A percentile compares a stretch with the other conserved stretches of the same genome.
These are phyloP conservation scores for Phytophthora foliorum DNA, from an alignment of 352 stramenopile genomes.

Conservation along the genomic window DNA sequence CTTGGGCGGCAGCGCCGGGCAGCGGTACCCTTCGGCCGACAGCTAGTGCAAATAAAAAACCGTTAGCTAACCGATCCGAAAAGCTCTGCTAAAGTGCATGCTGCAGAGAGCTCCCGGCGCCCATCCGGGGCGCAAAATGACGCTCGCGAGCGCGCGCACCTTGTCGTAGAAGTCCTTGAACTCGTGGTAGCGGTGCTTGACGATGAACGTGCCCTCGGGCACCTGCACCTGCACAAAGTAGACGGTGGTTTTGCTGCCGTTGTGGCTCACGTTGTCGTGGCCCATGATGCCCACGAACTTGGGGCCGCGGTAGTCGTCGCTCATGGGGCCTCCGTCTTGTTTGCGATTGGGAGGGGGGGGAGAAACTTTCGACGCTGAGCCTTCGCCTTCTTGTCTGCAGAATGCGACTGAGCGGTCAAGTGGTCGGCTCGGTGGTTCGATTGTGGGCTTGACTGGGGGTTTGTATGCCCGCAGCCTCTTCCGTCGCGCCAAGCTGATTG, in stretches of 20 bases:
- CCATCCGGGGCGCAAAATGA: too few relatives aligned
- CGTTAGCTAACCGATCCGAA: not conserved
- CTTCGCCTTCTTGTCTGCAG: constrained; percentile 35
- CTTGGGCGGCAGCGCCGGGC: constrained; percentile 84
- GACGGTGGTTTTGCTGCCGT: constrained; percentile 89
- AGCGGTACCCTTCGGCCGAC: constrained; percentile 76
- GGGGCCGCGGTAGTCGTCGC: constrained; percentile 60
- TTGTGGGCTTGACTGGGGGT: constrained; percentile 19
- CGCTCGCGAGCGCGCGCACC: constrained; percentile 36
- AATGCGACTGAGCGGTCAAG: constrained; percentile 37
- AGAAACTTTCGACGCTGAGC: too few relatives aligned
- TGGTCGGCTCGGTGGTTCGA: constrained; percentile 23
- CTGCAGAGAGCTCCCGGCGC: constrained; percentile 5
- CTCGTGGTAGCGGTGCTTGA: constrained; percentile 88
- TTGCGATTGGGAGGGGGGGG: not conserved
- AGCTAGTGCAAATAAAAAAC: constrained; percentile 45
- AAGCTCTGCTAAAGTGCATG: not conserved
- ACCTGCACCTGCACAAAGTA: constrained; percentile 88
- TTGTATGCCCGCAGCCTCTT: constrained; percentile 32
- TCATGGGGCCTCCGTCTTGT: constrained; percentile 33
- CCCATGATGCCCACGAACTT: constrained; percentile 91
- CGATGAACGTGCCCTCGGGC: constrained; percentile 80
- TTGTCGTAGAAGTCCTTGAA: constrained; percentile 92
- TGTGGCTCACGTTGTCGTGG: constrained; percentile 89
- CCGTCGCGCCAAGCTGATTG: constrained; percentile 37